A percentile compares a stretch with the other conserved stretches of the same genome.
Conservation (phyloP, 2,329 filamentous ascomycete species). For the Paracoccidioides brasiliensis region DNA sequence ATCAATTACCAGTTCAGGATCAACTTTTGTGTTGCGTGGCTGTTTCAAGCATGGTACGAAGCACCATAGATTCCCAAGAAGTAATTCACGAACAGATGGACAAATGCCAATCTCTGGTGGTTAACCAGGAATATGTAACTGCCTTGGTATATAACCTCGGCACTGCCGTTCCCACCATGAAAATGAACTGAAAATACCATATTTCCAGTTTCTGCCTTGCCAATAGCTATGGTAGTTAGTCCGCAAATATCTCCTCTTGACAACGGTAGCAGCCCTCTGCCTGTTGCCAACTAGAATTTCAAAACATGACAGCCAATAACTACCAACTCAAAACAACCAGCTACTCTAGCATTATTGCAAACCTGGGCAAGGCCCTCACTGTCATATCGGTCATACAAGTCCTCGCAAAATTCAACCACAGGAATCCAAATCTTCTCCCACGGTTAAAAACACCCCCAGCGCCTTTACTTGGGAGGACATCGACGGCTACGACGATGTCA, state of each 20-base stretch:
- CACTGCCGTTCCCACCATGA: no score
- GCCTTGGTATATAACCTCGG: no score
- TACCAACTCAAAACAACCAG: background rate
- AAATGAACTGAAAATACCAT: no score
- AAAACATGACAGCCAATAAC: background rate
- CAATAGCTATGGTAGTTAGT: background rate
- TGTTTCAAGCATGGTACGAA: background rate
- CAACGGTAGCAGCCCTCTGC: background rate
- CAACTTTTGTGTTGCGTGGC: background rate
- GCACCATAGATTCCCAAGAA: no score
- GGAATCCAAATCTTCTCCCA: constrained; percentile 1
- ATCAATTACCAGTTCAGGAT: background rate
- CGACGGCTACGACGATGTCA: constrained; percentile 18
- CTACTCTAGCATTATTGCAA: background rate
- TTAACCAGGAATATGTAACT: no score
- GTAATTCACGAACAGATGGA: no score
- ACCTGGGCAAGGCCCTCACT: constrained; percentile 1
- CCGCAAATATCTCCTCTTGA: background rate
- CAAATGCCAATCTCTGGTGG: no score
- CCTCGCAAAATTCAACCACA: background rate
- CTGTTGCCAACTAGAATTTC: background rate
- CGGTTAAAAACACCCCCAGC: background rate
- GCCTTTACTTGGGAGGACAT: constrained; percentile 4
- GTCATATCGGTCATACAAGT: constrained; percentile 2
- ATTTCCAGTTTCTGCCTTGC: background rate